Evolutionary conservation across 768 basidiomycete species (phyloP), one percentile per base, ranked within the genome.

Genomic region (Pulveroboletus sp.): DNA sequence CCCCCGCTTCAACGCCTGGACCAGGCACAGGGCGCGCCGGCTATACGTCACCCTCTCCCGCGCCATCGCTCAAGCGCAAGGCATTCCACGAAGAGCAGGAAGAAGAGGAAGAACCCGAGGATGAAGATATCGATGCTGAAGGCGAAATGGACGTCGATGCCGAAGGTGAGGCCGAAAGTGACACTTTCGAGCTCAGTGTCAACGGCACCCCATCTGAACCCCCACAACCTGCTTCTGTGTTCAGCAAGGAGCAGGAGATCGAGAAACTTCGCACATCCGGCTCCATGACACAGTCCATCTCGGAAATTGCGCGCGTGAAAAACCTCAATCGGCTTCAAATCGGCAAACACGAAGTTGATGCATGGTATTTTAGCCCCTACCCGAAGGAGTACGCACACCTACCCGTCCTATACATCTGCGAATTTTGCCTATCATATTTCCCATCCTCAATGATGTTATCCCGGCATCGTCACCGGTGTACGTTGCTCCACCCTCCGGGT

Each of bases 361-460:
- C 96, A n/a, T 99, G 96, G 96, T 99, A 99, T 71, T 98, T 98
- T 77, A 93, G 90, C 62, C 96, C 96, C 21, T 99, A 98, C 73
- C 96, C 96, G 10, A 88, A 91, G 71, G 96, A 98, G 73, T 98
- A 91, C 73, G 93, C 96, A 39, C 90, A 98, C 69, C 82, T 95
- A 26, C 93, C 94, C 17, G 74, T 94, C 54, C 79, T 99, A 39
- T 98, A 94, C 77, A 84, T 99, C 65, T 99, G 96, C 84, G 95
- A 99, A 71, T 95, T 95, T 75, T 99, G 96, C 68, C 79, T 98
- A 41, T 86, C 84, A 32, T 99, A 88, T 74, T 97, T 84, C 71
- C 89, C 89, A 28, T 91, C 92, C 13, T 80, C 79, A 39, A 84
- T 94, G 73, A 93, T 93, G 88, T 79, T 97, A 54, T 79, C 81